These are phyloP conservation scores for Alternaria infectoria DNA, from an alignment of 2,329 filamentous ascomycete species.

Conservation along the genomic window DNA sequence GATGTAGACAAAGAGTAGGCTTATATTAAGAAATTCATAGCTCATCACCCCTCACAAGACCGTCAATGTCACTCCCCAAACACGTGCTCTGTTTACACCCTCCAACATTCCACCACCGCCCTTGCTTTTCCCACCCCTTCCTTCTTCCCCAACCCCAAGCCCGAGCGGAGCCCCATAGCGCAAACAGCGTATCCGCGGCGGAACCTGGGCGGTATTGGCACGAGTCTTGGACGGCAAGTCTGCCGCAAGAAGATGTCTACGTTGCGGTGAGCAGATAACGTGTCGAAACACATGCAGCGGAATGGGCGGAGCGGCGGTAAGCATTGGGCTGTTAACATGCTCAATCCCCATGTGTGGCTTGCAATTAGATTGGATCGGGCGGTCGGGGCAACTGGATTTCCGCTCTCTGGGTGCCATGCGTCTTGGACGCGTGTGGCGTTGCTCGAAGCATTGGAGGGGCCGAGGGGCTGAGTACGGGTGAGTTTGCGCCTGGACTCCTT, in stretches of 20 bases:
- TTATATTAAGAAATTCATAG: neutral
- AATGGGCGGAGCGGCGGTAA: neutral
- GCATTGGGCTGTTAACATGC: neutral
- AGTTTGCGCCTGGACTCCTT: neutral
- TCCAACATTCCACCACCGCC: neutral
- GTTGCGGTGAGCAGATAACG: constrained; percentile 5
- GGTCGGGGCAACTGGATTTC: neutral
- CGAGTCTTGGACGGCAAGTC: constrained; percentile 6
- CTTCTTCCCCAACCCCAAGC: neutral
- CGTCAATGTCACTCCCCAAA: neutral
- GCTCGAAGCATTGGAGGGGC: neutral
- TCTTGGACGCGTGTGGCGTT: neutral
- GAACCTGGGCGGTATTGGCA: constrained; percentile 8
- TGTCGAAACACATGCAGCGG: neutral
- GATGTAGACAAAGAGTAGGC: neutral
- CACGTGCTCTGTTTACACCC: neutral
- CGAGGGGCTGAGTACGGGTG: neutral
- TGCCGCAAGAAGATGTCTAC: neutral
- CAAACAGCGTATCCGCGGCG: neutral
- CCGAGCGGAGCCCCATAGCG: constrained; percentile 1
- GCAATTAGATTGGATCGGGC: neutral
- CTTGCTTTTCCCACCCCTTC: neutral
- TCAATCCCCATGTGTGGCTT: neutral
- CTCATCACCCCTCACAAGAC: neutral
- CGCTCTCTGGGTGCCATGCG: neutral